A percentile compares a stretch with the other conserved stretches of the same genome.
phyloP scores from a whole-genome alignment of 2,329 filamentous ascomycete species.

The Pseudogymnoascus sp. region DNA sequence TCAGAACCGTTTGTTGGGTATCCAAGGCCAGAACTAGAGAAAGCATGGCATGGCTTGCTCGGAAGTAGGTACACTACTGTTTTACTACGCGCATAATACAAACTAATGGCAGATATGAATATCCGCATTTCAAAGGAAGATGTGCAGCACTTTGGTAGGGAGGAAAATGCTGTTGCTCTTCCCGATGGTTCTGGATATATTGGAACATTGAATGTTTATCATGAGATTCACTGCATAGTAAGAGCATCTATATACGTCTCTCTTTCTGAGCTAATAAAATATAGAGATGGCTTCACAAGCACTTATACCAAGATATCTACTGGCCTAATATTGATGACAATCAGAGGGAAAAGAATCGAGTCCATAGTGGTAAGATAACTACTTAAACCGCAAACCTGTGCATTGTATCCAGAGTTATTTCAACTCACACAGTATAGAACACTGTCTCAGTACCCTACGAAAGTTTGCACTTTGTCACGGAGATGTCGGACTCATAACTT shows the following conservation, averaged over 20 bases:
- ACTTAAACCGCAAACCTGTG: neutral
- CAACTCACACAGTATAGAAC: neutral
- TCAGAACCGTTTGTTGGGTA: neutral
- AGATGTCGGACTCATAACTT: neutral
- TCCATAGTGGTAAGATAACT: neutral
- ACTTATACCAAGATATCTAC: neutral
- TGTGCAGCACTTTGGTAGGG: neutral
- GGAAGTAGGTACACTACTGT: neutral
- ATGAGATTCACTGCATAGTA: neutral
- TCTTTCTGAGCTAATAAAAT: neutral
- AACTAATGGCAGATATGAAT: neutral
- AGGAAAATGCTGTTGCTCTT: neutral
- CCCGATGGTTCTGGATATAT: neutral
- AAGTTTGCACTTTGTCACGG: neutral
- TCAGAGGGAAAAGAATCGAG: neutral
- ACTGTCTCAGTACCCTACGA: neutral
- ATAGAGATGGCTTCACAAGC: neutral
- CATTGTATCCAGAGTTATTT: neutral
- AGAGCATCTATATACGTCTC: neutral
- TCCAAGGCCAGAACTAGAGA: neutral
- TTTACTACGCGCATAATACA: neutral
- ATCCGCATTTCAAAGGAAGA: neutral
- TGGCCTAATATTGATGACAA: neutral
- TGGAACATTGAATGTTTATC: neutral
- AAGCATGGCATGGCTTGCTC: neutral